These are phyloP conservation scores for Canavalia ensiformis DNA, from an alignment of 306 rosid species.

Conservation along the genomic window DNA sequence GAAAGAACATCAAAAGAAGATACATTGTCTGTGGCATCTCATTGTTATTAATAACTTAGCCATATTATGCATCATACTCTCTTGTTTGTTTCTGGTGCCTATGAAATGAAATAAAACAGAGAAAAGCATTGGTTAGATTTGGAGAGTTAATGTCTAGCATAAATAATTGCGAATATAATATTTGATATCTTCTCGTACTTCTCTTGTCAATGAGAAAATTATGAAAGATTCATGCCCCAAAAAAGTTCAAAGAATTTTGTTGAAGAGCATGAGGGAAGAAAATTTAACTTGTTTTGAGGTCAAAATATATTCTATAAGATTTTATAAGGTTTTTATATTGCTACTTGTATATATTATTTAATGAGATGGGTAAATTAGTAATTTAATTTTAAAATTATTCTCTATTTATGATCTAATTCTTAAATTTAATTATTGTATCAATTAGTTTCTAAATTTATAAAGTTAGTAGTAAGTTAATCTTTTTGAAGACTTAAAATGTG, in stretches of 20 bases:
- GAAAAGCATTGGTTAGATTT: constrained; percentile 16
- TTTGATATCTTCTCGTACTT: constrained; percentile 1
- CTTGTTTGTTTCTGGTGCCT: constrained; percentile 47
- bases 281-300: background rate
- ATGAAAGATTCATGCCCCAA: background rate
- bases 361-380: background rate
- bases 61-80: constrained; percentile 56
- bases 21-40: constrained; percentile 45
- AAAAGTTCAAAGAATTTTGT: background rate
- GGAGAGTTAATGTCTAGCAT: constrained; percentile 27
- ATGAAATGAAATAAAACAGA: constrained; percentile 11
- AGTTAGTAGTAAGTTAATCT: background rate
- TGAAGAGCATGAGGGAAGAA: background rate
- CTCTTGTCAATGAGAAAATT: background rate
- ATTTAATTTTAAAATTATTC: background rate
- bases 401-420: background rate
- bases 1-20: constrained; percentile 48
- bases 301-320: background rate
- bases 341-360: background rate
- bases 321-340: background rate
- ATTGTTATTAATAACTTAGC: constrained; percentile 50
- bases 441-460: background rate
- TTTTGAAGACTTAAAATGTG: background rate
- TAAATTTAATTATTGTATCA: background rate
- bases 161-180: constrained; percentile 3